These are phyloP conservation scores for Spergularia marina DNA, from an alignment of 148 eudicot species.

Conservation along the genomic window DNA sequence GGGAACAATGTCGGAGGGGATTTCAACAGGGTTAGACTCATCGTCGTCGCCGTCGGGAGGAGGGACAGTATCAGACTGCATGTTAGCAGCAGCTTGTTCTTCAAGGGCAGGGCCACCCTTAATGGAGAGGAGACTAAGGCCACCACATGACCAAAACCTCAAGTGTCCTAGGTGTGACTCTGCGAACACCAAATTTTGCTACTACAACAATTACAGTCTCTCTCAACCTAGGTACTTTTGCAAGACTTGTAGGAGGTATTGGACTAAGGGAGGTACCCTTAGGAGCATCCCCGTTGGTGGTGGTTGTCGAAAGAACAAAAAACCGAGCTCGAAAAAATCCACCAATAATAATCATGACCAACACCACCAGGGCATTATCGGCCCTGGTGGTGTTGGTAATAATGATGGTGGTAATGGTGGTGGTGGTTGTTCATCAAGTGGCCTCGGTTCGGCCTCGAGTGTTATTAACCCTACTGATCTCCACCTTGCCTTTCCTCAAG, in stretches of 20 bases:
- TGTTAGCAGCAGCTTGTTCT: conserved; percentile 65
- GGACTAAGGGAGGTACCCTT: conserved; percentile 87
- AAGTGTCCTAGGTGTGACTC: conserved; percentile 88
- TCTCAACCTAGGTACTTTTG: conserved; percentile 88
- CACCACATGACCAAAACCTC: conserved; percentile 68
- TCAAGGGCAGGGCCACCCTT: conserved; percentile 40
- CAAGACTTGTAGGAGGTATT: conserved; percentile 85
- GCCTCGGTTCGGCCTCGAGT: conserved; percentile 20
- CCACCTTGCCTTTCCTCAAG: conserved; percentile 53
- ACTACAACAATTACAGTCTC: conserved; percentile 91
- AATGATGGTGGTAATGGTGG: background rate
- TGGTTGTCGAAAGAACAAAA: conserved; percentile 78
- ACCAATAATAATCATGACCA: conserved; percentile 18
- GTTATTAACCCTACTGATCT: conserved; percentile 37
- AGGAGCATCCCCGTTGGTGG: conserved; percentile 91
- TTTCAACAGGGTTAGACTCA: conserved; percentile 34
- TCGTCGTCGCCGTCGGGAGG: conserved; percentile 57
- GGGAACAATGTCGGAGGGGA: conserved; percentile 40
- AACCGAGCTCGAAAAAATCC: conserved; percentile 45
- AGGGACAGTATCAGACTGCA: conserved; percentile 39
- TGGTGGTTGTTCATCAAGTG: background rate
- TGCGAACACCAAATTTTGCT: conserved; percentile 81
- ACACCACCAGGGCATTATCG: conserved; percentile 7
- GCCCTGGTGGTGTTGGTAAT: conserved; percentile 10
- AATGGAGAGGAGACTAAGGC: conserved; percentile 67